Evolutionary conservation across 331 rosid species (phyloP).

Genomic region (Pyrus hybrid): DNA sequence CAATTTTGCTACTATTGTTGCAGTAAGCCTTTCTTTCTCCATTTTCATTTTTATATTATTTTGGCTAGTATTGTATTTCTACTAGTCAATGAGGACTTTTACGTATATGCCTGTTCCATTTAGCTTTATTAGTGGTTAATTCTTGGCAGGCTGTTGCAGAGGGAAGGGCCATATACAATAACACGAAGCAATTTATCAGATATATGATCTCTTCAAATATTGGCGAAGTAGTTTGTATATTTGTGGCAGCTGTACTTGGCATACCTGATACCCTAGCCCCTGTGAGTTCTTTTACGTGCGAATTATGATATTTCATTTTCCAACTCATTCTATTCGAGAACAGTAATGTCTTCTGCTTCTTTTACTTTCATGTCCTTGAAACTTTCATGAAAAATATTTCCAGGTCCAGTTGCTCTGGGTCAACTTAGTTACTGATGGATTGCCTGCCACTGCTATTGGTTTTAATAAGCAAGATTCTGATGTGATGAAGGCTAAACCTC

Average conservation of each 20-base stretch:
- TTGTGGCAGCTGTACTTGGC: constrained; percentile 98
- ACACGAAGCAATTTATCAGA: constrained; percentile 95
- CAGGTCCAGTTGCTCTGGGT: constrained; percentile 99
- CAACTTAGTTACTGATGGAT: constrained; percentile 93
- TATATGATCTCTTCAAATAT: constrained; percentile 99
- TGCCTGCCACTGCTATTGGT: constrained; percentile 99
- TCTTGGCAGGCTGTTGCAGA: constrained; percentile 86
- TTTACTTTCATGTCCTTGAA: not conserved
- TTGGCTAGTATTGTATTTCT: not conserved
- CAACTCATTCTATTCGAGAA: not conserved
- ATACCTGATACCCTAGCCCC: constrained; percentile 98
- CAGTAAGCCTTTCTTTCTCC: constrained; percentile 46
- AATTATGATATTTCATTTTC: not conserved
- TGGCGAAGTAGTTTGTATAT: constrained; percentile 98
- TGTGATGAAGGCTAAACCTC: constrained; percentile 94
- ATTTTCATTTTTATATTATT: not conserved
- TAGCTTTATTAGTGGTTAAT: constrained; percentile 11
- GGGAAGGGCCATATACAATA: constrained; percentile 96
- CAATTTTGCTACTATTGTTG: constrained; percentile 94
- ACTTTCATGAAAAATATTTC: constrained; percentile 9
- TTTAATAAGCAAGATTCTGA: constrained; percentile 94
- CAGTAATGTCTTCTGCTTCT: not conserved
- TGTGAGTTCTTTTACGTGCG: constrained; percentile 40
- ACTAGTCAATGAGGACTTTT: not conserved
- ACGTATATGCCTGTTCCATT: not conserved